Conservation (phyloP, 257 asterid genomes). For the Nicotiana tabacum region DNA sequence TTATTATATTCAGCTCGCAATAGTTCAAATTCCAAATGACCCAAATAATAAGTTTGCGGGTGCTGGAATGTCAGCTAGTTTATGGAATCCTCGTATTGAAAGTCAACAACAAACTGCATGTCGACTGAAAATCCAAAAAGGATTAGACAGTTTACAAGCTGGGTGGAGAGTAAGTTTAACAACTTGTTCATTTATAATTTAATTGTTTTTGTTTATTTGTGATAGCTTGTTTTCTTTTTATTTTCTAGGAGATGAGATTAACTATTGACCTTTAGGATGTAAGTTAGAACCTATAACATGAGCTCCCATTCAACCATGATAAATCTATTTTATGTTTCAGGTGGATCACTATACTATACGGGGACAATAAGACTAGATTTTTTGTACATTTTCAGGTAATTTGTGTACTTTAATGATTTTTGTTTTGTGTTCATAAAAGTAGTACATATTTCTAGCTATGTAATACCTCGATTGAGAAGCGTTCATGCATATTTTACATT, state of each 20-base stretch:
- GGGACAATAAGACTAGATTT: background rate
- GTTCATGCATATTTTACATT: background rate
- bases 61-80: background rate
- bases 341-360: background rate
- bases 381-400: background rate
- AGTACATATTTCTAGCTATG: background rate
- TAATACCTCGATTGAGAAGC: background rate
- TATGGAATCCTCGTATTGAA: constrained; percentile 4
- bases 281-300: background rate
- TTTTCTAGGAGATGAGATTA: background rate
- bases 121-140: background rate
- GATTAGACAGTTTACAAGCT: background rate
- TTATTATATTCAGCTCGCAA: background rate
- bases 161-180: background rate
- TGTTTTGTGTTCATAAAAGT: background rate
- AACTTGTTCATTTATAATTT: background rate
- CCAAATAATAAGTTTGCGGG: background rate
- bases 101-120: background rate
- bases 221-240: background rate
- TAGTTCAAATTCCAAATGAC: background rate
- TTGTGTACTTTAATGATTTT: background rate
- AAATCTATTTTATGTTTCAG: background rate
- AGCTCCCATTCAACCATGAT: background rate
- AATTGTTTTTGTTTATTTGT: background rate
- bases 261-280: background rate